These are phyloP conservation scores for Mycena sp. DNA, from an alignment of 1,284 basidiomycete species.

Conservation along the genomic window DNA sequence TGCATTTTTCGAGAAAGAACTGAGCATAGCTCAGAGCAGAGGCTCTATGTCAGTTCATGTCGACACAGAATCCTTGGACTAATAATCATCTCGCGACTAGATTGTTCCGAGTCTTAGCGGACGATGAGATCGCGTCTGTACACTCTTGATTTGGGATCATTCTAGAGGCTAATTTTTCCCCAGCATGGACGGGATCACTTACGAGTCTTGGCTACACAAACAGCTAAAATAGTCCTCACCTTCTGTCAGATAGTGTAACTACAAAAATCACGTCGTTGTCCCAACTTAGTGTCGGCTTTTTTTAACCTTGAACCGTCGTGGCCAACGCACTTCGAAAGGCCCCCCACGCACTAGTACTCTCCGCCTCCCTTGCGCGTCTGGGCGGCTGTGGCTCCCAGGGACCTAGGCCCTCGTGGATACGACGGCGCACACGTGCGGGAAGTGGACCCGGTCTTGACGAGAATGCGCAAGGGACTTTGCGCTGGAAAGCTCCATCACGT, in stretches of 20 bases:
- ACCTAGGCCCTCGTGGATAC: too few relatives aligned
- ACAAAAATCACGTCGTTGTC: too few relatives aligned
- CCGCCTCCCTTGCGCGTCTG: too few relatives aligned
- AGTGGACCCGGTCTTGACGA: too few relatives aligned
- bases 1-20: not conserved
- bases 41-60: constrained; percentile 3
- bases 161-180: not conserved
- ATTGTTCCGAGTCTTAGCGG: constrained; percentile 2
- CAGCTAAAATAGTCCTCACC: not conserved
- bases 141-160: not conserved
- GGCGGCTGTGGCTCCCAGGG: too few relatives aligned
- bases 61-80: not conserved
- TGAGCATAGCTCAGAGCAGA: constrained; percentile 1
- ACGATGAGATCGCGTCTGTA: constrained; percentile 12
- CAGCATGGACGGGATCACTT: constrained; percentile 9
- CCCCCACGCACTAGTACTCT: too few relatives aligned
- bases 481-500: too few relatives aligned
- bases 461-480: too few relatives aligned
- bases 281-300: too few relatives aligned
- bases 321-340: too few relatives aligned
- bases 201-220: constrained; percentile 3
- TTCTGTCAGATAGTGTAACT: not conserved
- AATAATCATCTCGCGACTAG: not conserved
- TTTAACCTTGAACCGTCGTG: too few relatives aligned
- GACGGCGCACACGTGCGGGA: too few relatives aligned